Percentiles rank a stretch among this genome's conserved stretches.
Conservation (phyloP, 1,284 basidiomycete genomes). For the Ceratobasidium sp. region DNA sequence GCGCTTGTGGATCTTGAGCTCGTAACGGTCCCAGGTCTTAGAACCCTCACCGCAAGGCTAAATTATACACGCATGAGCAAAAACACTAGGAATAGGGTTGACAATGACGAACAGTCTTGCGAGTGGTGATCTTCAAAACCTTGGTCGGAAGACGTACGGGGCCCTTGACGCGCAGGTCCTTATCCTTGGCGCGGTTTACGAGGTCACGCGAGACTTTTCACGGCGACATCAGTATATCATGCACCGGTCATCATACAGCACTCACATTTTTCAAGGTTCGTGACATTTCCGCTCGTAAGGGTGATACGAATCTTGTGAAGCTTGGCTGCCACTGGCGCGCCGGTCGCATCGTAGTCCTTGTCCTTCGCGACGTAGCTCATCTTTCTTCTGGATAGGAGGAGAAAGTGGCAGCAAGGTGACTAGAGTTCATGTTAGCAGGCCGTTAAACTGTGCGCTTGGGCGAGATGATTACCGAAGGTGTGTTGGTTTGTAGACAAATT, state of each 20-base stretch:
- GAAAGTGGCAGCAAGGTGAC: conserved; percentile 61
- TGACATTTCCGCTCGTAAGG: conserved; percentile 97
- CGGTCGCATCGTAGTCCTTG: conserved; percentile 96
- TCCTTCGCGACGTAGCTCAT: conserved; percentile 99
- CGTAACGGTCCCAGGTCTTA: conserved; percentile 99
- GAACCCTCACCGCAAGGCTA: conserved; percentile 99
- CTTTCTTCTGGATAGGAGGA: conserved; percentile 65
- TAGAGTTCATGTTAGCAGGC: conserved; percentile 41
- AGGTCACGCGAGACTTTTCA: conserved; percentile 90
- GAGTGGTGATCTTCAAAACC: conserved; percentile 98
- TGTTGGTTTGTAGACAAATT: conserved; percentile 30
- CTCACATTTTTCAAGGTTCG: conserved; percentile 98
- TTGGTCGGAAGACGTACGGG: conserved; percentile 99
- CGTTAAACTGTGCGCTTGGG: neutral
- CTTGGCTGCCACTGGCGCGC: conserved; percentile 87
- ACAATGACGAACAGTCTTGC: conserved; percentile 83
- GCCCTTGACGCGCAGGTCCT: conserved; percentile 99
- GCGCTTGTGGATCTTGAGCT: conserved; percentile 99
- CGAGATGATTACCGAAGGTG: conserved; percentile 33
- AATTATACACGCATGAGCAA: conserved; percentile 22
- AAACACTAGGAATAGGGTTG: neutral
- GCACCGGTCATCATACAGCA: conserved; percentile 49
- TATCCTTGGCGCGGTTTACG: conserved; percentile 99
- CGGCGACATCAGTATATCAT: conserved; percentile 17
- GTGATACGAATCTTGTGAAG: conserved; percentile 99